A percentile compares a stretch with the other conserved stretches of the same genome.
Conservation (phyloP, 192 early-diverging fungal genomes). For the Coemansia sp. region DNA sequence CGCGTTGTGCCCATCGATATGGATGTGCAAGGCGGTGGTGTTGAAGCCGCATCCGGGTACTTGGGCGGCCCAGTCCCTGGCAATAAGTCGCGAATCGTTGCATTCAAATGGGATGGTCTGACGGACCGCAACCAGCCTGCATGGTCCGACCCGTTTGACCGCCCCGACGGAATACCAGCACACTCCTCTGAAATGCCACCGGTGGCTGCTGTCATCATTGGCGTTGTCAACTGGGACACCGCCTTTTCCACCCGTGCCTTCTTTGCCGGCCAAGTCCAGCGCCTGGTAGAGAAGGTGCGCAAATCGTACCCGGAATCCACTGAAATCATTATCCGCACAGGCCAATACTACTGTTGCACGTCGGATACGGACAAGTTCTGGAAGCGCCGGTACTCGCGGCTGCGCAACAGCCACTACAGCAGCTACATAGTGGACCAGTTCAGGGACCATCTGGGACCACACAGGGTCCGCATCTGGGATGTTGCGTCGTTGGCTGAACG, state of each 20-base stretch:
- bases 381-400: slow-evolving; percentile 36
- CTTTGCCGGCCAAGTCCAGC: slow-evolving; percentile 27
- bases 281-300: slow-evolving; percentile 28
- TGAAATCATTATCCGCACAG: slow-evolving; percentile 51
- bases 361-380: slow-evolving; percentile 36
- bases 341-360: slow-evolving; percentile 58
- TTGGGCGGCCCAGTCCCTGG: background rate
- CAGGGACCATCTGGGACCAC: slow-evolving; percentile 10
- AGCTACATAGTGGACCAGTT: slow-evolving; percentile 25
- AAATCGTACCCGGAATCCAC: slow-evolving; percentile 21
- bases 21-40: slow-evolving; percentile 5
- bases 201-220: slow-evolving; percentile 44
- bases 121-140: slow-evolving; percentile 46
- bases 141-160: slow-evolving; percentile 30
- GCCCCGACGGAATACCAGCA: background rate
- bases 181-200: background rate
- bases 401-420: slow-evolving; percentile 23
- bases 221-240: slow-evolving; percentile 55
- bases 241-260: slow-evolving; percentile 35
- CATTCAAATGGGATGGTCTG: slow-evolving; percentile 57
- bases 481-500: slow-evolving; percentile 38
- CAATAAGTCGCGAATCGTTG: slow-evolving; percentile 16
- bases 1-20: slow-evolving; percentile 18
- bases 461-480: slow-evolving; percentile 40
- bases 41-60: background rate